Base-by-base conservation (phyloP, 2,329 filamentous ascomycete species). In the Fusarium transvaalense region DNA sequence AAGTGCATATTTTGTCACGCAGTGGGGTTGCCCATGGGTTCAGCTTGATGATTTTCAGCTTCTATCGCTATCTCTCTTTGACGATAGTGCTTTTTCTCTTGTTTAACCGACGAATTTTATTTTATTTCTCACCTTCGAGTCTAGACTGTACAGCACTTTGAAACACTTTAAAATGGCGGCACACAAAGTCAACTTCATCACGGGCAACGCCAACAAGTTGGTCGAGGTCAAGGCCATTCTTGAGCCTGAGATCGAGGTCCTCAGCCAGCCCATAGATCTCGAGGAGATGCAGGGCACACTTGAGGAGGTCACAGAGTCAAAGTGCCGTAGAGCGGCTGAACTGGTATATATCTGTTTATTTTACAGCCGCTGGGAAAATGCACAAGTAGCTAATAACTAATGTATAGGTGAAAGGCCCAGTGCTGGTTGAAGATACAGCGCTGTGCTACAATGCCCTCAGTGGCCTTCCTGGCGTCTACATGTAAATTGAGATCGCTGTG, bases 351-450 rank as follows among this genome's bases (percentile, higher is more conserved):
- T 39, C 27, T 14, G 27, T 50, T 29, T 42, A 35, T 51, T 52
- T 3, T 39, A 54, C 32, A 48, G 17, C 19, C 37, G 35, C 39
- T 50, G 5, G 19, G 34, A n/a, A 31, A 47, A 10, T n/a, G 42
- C n/a, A n/a, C n/a, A n/a, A n/a, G n/a, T n/a, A n/a, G n/a, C 42
- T 53, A 63, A 69, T n/a, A 51, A 37, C 23, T 25, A 42, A 43
- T 46, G 51, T 64, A 46, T 58, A 97, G 93, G 81, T 96, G 47
- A 84, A 91, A 74, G 94, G 94, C 1, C 94, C 97, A 5, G 96
- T 97, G 10, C 85, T 99, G 38, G 95, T 97, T 13, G 96, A 99
- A 81, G 96, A 99, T 80, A 99, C 96, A 17, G 94, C 94, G 71
- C 85, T 99, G 48, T 97, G 94, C 83, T 99, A 97, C 78, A 91